Evolutionary conservation across 1,284 basidiomycete genomes (phyloP), one percentile per base, ranked within the genome.

Genomic region (Fomitopsis betulina): DNA sequence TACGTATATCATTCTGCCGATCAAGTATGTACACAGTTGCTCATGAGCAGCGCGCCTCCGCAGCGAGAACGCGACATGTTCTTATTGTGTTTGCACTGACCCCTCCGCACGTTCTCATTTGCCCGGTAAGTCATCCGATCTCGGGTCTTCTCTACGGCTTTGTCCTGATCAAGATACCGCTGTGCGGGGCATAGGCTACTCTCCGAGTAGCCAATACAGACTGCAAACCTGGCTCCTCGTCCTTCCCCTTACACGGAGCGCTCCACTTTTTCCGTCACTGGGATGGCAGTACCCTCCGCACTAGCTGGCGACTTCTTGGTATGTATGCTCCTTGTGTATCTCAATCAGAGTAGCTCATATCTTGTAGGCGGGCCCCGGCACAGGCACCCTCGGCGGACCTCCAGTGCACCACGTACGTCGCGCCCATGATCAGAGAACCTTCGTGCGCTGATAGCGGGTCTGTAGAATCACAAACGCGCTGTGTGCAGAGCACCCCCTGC

Each of bases 401-500:
- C 70, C 68, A 39, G 53, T 66, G 25, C 67, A 68, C 32, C 68
- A 70, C 55, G 70, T 71, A 63, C 40, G 64, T 66, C 51, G 23
- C 43, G 37, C 54, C 38, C 42, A 13, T 40, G 30, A 37, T 35
- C 37, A 37, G 4, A 15, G 19, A 13, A 21, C 30, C 25, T 10
- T 12, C 37, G 53, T 57, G 32, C 58, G 23, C 15, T 32, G 35
- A 19, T 38, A 17, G 13, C 47, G 35, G 7, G 25, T n/a, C 13
- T 15, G 35, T 57, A 82, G 79, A 70, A 73, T 25, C 79, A 74
- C 72, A 86, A 86, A 67, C 72, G 85, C 56, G 85, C 85, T 9
- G 78, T 91, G 6, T 76, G 83, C 63, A 80, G 77, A 42, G 67
- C 77, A 30, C 76, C 88, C 8, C 89, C 89, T 17, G 72, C 70